Evolutionary conservation across 495 filamentous ascomycete species (phyloP).

Genomic region (Penicillium argentinense): DNA sequence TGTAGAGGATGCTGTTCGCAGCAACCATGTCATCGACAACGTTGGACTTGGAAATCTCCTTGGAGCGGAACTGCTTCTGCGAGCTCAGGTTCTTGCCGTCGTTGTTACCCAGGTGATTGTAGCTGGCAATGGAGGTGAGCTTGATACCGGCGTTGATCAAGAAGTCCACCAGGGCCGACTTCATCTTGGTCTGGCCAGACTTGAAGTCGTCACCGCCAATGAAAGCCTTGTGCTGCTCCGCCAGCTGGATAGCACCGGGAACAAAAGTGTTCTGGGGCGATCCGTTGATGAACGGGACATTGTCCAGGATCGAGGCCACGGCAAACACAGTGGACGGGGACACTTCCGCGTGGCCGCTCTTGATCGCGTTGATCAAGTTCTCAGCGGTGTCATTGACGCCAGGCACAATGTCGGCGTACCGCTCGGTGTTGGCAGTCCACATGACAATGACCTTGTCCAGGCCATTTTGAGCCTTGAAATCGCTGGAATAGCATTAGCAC

Average conservation of each 20-base stretch:
- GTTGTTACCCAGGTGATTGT: conserved; percentile 99
- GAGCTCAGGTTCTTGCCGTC: conserved; percentile 98
- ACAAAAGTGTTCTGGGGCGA: conserved; percentile 99
- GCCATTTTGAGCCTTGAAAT: conserved; percentile 83
- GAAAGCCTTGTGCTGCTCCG: conserved; percentile 85
- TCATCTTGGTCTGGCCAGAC: conserved; percentile 99
- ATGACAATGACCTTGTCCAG: conserved; percentile 96
- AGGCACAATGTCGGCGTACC: conserved; percentile 80
- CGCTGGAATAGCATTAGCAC: conserved; percentile 48
- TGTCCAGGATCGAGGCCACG: conserved; percentile 88
- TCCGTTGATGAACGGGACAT: conserved; percentile 95
- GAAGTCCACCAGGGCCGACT: conserved; percentile 97
- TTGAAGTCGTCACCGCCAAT: conserved; percentile 99
- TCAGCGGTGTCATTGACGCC: conserved; percentile 97
- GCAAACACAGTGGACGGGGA: conserved; percentile 95
- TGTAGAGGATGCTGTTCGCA: conserved; percentile 88
- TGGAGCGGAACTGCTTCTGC: conserved; percentile 97
- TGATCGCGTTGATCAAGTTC: conserved; percentile 85
- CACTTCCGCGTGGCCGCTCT: conserved; percentile 82
- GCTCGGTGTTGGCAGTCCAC: conserved; percentile 99
- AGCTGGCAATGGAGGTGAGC: conserved; percentile 97
- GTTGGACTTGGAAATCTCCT: conserved; percentile 99
- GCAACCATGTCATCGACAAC: conserved; percentile 99
- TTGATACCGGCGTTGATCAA: conserved; percentile 98
- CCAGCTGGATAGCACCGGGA: conserved; percentile 84